Conservation (phyloP, 192 early-diverging fungal species). For the Funneliformis mosseae region DNA sequence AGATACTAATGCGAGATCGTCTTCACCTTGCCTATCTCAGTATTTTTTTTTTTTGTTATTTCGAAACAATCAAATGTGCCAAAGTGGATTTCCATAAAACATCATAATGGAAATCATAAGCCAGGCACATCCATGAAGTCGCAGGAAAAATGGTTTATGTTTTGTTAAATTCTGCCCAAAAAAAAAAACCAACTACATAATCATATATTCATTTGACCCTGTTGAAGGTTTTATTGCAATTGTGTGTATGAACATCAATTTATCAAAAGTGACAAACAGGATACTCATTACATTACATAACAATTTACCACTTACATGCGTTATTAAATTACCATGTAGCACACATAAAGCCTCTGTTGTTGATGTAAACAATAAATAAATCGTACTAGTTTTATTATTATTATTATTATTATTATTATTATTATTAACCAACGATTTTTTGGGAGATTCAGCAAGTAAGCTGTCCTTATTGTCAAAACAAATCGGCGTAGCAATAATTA, state of each 20-base stretch:
- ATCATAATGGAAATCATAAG: neutral
- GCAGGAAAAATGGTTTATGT: neutral
- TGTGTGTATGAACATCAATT: neutral
- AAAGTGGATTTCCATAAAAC: neutral
- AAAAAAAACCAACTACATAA: neutral
- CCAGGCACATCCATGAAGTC: neutral
- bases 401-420: no score
- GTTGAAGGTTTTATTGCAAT: neutral
- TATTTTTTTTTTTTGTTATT: no score
- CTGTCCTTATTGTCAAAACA: neutral
- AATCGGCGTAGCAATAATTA: neutral
- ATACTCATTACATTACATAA: constrained; percentile 21
- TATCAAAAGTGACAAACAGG: constrained; percentile 3
- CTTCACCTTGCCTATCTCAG: neutral
- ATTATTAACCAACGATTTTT: neutral
- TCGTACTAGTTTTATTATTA: neutral
- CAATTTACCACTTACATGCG: constrained; percentile 22
- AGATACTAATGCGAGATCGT: neutral
- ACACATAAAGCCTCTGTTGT: neutral
- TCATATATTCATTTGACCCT: neutral
- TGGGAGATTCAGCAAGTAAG: neutral
- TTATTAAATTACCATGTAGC: constrained; percentile 13
- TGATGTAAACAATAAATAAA: neutral
- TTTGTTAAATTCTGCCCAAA: neutral
- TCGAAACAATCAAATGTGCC: neutral